A percentile compares a stretch with the other conserved stretches of the same genome.
Evolutionary conservation across 2,329 filamentous ascomycete genomes (phyloP).

Genomic region (Aspergillus persii): DNA sequence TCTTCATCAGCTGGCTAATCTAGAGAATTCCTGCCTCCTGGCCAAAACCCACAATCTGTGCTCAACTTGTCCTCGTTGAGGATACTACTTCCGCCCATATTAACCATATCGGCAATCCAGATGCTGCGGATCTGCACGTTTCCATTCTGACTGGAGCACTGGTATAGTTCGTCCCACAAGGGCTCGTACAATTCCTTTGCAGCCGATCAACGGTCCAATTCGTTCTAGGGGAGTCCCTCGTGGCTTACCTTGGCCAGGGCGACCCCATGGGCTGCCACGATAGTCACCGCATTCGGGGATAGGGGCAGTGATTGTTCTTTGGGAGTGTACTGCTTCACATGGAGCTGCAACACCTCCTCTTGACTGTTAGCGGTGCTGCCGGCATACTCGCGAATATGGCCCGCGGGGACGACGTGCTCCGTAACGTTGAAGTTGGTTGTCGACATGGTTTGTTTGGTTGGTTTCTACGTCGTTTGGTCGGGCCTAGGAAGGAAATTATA

Average conservation of each 20-base stretch:
- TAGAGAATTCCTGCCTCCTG: background rate
- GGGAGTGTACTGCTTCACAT: constrained; percentile 15
- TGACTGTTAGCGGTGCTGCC: constrained; percentile 2
- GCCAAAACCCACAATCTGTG: constrained; percentile 5
- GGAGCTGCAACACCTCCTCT: constrained; percentile 4
- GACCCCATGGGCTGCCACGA: constrained; percentile 12
- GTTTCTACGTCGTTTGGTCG: background rate
- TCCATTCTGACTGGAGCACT: background rate
- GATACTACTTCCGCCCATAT: constrained; percentile 7
- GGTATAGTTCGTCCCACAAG: constrained; percentile 6
- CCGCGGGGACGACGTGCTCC: background rate
- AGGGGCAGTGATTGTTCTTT: background rate
- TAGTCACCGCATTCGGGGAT: constrained; percentile 5
- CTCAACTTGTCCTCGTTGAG: constrained; percentile 13
- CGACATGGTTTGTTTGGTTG: background rate
- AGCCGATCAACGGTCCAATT: too few species aligned
- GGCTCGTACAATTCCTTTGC: constrained; percentile 15
- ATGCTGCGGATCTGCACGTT: constrained; percentile 4
- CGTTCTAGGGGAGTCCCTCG: background rate
- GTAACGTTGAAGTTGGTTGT: background rate
- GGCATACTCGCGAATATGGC: constrained; percentile 7
- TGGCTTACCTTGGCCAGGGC: constrained; percentile 6
- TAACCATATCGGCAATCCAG: constrained; percentile 14
- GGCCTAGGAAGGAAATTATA: background rate
- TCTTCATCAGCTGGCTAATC: background rate